A percentile compares a stretch with the other conserved stretches of the same genome.
phyloP scores from a whole-genome alignment of 2,329 filamentous ascomycete species.

The Neopestalotiopsis clavispora region DNA sequence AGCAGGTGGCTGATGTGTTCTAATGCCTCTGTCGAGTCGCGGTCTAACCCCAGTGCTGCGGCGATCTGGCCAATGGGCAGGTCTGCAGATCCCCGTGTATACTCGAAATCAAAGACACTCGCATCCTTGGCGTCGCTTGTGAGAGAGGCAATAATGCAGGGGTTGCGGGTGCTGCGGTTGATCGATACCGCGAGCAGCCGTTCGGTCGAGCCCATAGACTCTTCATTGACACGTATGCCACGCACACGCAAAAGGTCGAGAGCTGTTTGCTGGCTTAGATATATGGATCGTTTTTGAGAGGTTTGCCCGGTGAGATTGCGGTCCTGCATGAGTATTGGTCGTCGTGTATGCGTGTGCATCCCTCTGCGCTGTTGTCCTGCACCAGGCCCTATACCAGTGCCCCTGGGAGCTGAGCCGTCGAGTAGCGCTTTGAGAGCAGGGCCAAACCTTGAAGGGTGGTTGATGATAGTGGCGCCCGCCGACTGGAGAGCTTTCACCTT shows the following conservation, averaged over 20 bases:
- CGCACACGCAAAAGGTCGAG: constrained; percentile 59
- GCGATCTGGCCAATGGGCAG: constrained; percentile 47
- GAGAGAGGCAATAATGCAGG: constrained; percentile 67
- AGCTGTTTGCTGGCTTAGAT: constrained; percentile 58
- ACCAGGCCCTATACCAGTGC: constrained; percentile 17
- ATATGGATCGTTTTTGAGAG: constrained; percentile 55
- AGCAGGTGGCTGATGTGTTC: constrained; percentile 54
- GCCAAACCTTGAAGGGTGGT: constrained; percentile 79
- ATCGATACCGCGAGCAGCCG: constrained; percentile 67
- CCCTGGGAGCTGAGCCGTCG: constrained; percentile 32
- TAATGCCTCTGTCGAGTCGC: constrained; percentile 46
- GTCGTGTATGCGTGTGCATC: constrained; percentile 51
- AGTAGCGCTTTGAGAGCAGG: constrained; percentile 68
- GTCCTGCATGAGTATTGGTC: constrained; percentile 25
- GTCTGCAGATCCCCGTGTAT: constrained; percentile 50
- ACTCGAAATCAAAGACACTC: constrained; percentile 66
- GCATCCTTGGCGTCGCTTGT: constrained; percentile 47
- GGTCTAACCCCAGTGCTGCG: constrained; percentile 58
- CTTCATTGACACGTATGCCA: constrained; percentile 48
- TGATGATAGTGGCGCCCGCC: constrained; percentile 72
- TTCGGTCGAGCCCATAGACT: constrained; percentile 39
- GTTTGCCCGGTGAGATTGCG: constrained; percentile 4
- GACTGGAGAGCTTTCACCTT: constrained; percentile 71
- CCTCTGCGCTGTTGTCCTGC: constrained; percentile 45
- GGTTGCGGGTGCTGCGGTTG: constrained; percentile 65